A percentile compares a stretch with the other conserved stretches of the same genome.
These are phyloP conservation scores for Phoma herbarum DNA, from an alignment of 2,329 filamentous ascomycete species.

Conservation along the genomic window DNA sequence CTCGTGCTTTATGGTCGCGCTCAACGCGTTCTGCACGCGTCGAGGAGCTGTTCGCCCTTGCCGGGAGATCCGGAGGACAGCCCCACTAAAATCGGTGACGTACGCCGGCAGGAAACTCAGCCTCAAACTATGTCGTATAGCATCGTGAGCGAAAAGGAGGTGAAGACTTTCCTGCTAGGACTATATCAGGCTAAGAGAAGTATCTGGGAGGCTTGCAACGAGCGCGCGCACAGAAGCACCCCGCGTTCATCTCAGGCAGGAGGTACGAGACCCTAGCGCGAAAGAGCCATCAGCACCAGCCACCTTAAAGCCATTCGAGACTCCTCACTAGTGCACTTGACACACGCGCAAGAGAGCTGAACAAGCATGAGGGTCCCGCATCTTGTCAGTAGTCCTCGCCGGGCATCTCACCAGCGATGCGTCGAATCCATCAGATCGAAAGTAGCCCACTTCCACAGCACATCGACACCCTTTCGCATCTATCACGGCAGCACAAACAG, in stretches of 20 bases:
- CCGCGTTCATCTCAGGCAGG: neutral
- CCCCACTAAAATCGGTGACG: slow-evolving; percentile 33
- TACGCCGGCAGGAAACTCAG: slow-evolving; percentile 16
- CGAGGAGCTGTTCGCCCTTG: slow-evolving; percentile 12
- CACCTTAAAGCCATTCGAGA: neutral
- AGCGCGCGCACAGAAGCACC: neutral
- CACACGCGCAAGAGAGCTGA: neutral
- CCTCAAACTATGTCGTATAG: neutral
- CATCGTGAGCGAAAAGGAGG: neutral
- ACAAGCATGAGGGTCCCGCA: neutral
- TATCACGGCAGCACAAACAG: slow-evolving; percentile 81
- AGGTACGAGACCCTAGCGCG: slow-evolving; percentile 5
- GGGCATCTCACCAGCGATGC: slow-evolving; percentile 26
- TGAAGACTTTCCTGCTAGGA: neutral
- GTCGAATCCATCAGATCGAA: slow-evolving; percentile 35
- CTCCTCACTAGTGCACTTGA: neutral
- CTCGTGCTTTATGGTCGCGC: slow-evolving; percentile 2
- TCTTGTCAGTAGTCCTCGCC: neutral
- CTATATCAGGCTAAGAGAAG: neutral
- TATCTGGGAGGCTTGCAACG: neutral
- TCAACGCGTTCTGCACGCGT: slow-evolving; percentile 3
- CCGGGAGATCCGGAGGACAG: slow-evolving; percentile 33
- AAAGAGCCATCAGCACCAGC: slow-evolving; percentile 7
- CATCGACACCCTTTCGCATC: slow-evolving; percentile 53
- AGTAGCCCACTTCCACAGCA: slow-evolving; percentile 38